Evolutionary conservation across 257 asterid species (phyloP).

Genomic region (Solanum chilense): DNA sequence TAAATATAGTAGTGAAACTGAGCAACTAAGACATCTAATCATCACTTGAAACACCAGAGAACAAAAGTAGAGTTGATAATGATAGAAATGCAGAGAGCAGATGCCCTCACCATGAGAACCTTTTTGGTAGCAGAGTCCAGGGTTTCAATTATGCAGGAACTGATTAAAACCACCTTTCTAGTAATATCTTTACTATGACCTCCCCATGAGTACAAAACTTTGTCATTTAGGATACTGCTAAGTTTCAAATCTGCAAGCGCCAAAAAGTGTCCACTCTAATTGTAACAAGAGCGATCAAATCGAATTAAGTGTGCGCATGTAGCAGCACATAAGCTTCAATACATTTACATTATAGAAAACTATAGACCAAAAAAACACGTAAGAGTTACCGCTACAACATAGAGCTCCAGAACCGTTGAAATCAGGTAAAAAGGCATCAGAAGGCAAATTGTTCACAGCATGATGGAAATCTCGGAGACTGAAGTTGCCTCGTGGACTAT

Average conservation of each 20-base stretch:
- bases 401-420: slow-evolving; percentile 25
- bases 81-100: slow-evolving; percentile 10
- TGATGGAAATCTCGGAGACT: slow-evolving; percentile 81
- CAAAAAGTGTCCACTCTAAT: slow-evolving; percentile 3
- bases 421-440: slow-evolving; percentile 57
- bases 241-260: slow-evolving; percentile 53
- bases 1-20: neutral
- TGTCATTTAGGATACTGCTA: slow-evolving; percentile 45
- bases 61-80: neutral
- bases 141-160: slow-evolving; percentile 38
- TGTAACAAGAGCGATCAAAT: neutral
- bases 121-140: slow-evolving; percentile 47
- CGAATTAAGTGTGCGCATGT: neutral
- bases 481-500: slow-evolving; percentile 75
- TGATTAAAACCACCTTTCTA: slow-evolving; percentile 53
- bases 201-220: slow-evolving; percentile 48
- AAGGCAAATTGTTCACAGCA: slow-evolving; percentile 69
- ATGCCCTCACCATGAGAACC: slow-evolving; percentile 62
- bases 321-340: neutral
- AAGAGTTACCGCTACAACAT: slow-evolving; percentile 26
- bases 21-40: neutral
- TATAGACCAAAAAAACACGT: neutral
- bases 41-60: neutral
- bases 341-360: neutral
- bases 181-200: slow-evolving; percentile 26